Conservation (phyloP, 306 rosid genomes). For the Lagenaria siceraria region DNA sequence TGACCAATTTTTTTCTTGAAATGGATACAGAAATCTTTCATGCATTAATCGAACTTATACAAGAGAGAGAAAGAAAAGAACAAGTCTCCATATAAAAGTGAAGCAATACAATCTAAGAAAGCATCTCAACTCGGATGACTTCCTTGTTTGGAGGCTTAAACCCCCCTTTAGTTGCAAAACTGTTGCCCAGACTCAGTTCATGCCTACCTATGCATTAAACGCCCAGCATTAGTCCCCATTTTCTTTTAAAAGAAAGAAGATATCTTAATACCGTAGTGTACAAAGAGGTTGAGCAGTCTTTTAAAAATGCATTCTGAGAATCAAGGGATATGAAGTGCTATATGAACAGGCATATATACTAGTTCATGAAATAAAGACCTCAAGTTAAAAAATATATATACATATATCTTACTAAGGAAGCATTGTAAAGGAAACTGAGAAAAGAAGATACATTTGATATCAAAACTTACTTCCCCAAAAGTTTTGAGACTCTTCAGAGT, state of each 20-base stretch:
- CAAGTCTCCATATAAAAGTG: not conserved
- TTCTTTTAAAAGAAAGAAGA: not conserved
- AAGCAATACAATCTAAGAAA: not conserved
- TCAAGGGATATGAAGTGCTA: not conserved
- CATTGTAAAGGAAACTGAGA: not conserved
- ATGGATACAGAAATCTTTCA: not conserved
- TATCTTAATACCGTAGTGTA: not conserved
- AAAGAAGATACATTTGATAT: not conserved
- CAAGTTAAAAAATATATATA: not conserved
- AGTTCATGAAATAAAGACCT: not conserved
- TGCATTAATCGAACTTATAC: not conserved
- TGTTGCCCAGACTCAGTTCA: slow-evolving; percentile 71
- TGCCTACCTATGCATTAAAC: slow-evolving; percentile 50
- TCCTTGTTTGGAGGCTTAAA: slow-evolving; percentile 65
- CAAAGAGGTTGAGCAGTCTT: not conserved
- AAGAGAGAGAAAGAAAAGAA: not conserved
- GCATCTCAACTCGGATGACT: slow-evolving; percentile 48
- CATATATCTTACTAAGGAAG: not conserved
- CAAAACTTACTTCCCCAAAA: slow-evolving; percentile 78
- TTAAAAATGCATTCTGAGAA: not conserved
- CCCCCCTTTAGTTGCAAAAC: slow-evolving; percentile 38
- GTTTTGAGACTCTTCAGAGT: slow-evolving; percentile 39
- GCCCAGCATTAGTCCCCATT: not conserved
- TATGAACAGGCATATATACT: not conserved
- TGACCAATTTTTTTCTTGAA: not conserved